phyloP scores from a whole-genome alignment of 2,329 filamentous ascomycete genomes.

The Chlorencoelia australis region DNA sequence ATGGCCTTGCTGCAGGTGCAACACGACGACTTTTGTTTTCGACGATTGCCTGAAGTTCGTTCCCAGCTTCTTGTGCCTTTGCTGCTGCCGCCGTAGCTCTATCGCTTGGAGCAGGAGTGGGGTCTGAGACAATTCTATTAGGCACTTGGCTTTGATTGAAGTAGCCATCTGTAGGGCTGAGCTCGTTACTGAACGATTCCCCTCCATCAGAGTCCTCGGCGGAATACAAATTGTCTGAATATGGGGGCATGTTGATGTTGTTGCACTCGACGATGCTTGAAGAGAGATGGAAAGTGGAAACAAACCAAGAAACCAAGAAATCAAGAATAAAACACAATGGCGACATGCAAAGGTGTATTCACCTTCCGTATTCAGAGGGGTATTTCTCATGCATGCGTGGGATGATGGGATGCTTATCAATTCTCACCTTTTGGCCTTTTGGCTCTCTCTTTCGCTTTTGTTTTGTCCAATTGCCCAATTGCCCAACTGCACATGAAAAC shows the following conservation, averaged over 20 bases:
- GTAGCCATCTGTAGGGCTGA: slow-evolving; percentile 25
- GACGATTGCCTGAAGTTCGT: neutral
- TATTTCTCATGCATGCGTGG: no score
- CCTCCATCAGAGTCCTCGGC: slow-evolving; percentile 13
- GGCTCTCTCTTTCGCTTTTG: no score
- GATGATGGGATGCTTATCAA: no score
- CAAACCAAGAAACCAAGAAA: no score
- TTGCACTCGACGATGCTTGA: no score
- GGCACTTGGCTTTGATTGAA: slow-evolving; percentile 17
- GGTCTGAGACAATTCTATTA: slow-evolving; percentile 3
- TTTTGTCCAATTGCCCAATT: no score
- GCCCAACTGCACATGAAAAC: no score
- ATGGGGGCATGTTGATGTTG: slow-evolving; percentile 9
- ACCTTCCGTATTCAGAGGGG: no score
- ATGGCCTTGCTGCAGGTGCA: neutral
- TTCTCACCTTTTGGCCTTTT: no score
- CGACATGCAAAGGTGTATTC: no score
- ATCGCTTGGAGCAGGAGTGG: neutral
- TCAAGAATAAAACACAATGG: no score
- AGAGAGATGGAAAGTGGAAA: no score
- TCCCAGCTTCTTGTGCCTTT: neutral
- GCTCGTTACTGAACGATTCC: slow-evolving; percentile 22
- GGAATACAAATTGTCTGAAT: slow-evolving; percentile 19
- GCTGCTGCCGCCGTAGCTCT: neutral
- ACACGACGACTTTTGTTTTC: neutral